Base-by-base conservation (phyloP, 805 yeast species). In the Kodamaea kaohsiungensis region DNA sequence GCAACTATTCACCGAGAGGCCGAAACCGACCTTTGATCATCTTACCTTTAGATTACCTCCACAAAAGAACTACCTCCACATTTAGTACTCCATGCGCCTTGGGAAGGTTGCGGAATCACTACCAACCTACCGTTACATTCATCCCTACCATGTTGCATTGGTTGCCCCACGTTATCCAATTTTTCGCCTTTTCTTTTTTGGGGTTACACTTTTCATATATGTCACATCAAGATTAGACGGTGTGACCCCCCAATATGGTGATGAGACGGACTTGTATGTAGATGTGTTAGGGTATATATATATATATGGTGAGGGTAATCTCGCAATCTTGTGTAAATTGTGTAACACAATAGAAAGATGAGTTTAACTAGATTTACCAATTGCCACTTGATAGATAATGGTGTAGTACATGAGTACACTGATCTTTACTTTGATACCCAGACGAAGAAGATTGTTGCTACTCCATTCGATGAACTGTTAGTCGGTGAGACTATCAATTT, bases 381-480 rank as follows among this genome's bases (percentile, higher is more conserved):
- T 59, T 71, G 81, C 61, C 64, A 70, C 45, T 69, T 78, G 49
- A 70, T 78, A 52, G 81, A 77, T 55, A 68, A 71, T 51, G 82
- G 81, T 9, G 61, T 58, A 48, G 61, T 76, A 22, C 56, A 60
- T 49, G 54, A 62, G 39, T 66, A 65, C 33, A 65, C 67, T 46
- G 83, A 79, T 52, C 67, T 82, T 37, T 80, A 69, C 63, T 69
- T 81, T 19, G 77, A 82, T 63, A 62, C 70, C 48, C 57, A 53
- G 7, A 59, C 73, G 4, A 83, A 83, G 1, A 70, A 66, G 52
- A 81, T 82, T n/a, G 63, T 73, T 19, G 58, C 56, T 1, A 55
- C 63, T 2, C 73, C 76, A 1, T 43, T 53, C 7, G 55, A 54
- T 22, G 48, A 48, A 8, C 40, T 13, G 35, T 49, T 56, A 38